Evolutionary conservation across 1,139 yeast species (phyloP), one percentile per base, ranked within the genome.

Genomic region (Pichia kudriavzevii): DNA sequence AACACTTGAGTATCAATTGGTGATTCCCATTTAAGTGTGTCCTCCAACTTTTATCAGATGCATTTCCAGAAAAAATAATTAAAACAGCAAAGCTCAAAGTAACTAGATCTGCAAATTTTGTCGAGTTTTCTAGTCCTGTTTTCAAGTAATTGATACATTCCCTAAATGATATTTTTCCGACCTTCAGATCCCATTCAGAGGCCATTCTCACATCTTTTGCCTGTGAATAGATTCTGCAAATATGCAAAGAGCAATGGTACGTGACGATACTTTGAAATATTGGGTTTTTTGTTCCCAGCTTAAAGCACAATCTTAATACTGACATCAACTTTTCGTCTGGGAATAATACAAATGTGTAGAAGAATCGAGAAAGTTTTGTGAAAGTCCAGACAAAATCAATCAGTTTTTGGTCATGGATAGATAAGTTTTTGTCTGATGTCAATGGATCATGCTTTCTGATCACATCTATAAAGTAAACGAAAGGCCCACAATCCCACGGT

Each of bases 311-410:
- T 16, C 38, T 36, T 5, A 34, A 13, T 3, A 40, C 18, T 6
- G 36, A 35, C 8, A 20, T 18, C 13, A 32, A 15, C 5, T 31
- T 27, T n/a, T 38, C 34, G 18, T 41, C 44, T 1, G 49, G 38
- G 26, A 16, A 43, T 7, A 43, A 18, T 8, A 37, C 32, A 22
- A 45, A 35, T 9, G 40, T 39, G 18, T 37, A 45, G 20, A 35
- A 44, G 13, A 32, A 39, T 20, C 36, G 38, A 7, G 48, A 39
- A 5, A 32, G 23, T 10, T 27, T 29, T 4, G 40, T 28, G 20
- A 44, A 22, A 6, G 48, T 41, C 49, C 49, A 45, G 9, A 43
- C 39, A 32, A 45, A 45, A 28, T 45, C 42, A 14, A 43, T 22
- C 14, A 44, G 24, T 11, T 18, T 15, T 10, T 30, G 40, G 19